Base-by-base conservation (phyloP, 352 stramenopile species). In the Phytophthora palmivora region DNA sequence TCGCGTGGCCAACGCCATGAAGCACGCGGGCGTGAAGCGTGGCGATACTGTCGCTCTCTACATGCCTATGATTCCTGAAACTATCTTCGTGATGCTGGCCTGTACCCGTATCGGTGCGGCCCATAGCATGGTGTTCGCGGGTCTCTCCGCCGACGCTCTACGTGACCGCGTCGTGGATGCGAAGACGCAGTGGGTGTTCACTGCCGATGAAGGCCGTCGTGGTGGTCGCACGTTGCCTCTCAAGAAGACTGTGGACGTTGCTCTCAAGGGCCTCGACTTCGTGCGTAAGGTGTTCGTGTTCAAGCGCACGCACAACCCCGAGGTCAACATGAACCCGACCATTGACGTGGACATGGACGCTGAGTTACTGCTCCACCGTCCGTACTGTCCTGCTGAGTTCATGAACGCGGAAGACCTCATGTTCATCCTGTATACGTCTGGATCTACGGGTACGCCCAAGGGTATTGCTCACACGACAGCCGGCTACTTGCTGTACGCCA, bases 21-120 rank as follows among this genome's bases (percentile, higher is more conserved):
- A 97, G 58, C 66, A 84, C 19, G 72, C 79, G 26, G 96, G 96
- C n/a, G 72, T 92, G 15, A 63, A 63, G 32, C 79, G 97, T 58
- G 96, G 96, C 10, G 96, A 99, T 82, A 88, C 95, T 11, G 97
- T 99, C 6, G 97, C 95, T n/a, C 87, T 99, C 39, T 99, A 99
- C 84, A 98, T 99, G 97, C 97, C 97, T 38, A 99, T 99, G 97
- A 97, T 99, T 51, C 96, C 96, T 14, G 96, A 99, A 72, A 70
- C 96, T 8, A 91, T 92, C 22, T 98, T 98, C 72, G 95, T 95
- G 24, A 99, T 99, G 97, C 79, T 99, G 39, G 97, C 97, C 1
- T 99, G 97, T 65, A 90, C 95, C 15, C 90, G 97, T 26, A 98
- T 99, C 59, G 97, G 97, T 19, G 97, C 96, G 9, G 82, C 98